Evolutionary conservation across 352 stramenopile species (phyloP), one percentile per base, ranked within the genome.

Genomic region (Lagenidium sp.): DNA sequence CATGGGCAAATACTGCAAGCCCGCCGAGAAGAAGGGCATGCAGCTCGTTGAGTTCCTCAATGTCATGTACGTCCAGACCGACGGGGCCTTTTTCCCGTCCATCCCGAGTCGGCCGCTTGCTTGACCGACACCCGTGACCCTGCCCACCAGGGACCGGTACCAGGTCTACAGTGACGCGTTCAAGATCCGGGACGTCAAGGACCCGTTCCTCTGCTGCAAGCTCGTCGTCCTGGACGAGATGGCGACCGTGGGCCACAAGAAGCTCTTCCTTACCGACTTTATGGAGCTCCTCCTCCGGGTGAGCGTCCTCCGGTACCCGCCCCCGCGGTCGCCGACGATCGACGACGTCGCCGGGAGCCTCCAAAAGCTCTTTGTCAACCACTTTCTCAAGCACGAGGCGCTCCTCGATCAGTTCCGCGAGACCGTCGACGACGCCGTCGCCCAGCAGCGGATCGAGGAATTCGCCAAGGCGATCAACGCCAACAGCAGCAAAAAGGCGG

Each of bases 11-110:
- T 85, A 69, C 50, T 84, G 72, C 61, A 83, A 80, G 39, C 65
- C 71, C 10, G 75, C 72, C 21, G 75, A 88, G 47, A 82, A 79
- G 57, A 85, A 85, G 46, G 72, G 69, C 31, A 88, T 88, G 75
- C 69, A 84, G 11, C 55, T 88, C 16, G 55, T 65, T 15, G 75
- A 88, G 46, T 85, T 85, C 40, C 57, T 85, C 32, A 37, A 42
- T 0, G 47, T 88, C n/a, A 61, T 61, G 53, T n/a, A n/a, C n/a
- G n/a, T n/a, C n/a, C n/a, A n/a, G n/a, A n/a, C n/a, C n/a, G n/a
- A n/a, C n/a, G n/a, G n/a, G n/a, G n/a, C n/a, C n/a, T n/a, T n/a
- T n/a, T n/a, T n/a, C n/a, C n/a, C n/a, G n/a, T n/a, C n/a, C n/a
- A n/a, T n/a, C n/a, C n/a, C n/a, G n/a, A n/a, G n/a, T n/a, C n/a